Evolutionary conservation across 345 rosid genomes (phyloP).

Genomic region (Combretum micranthum): DNA sequence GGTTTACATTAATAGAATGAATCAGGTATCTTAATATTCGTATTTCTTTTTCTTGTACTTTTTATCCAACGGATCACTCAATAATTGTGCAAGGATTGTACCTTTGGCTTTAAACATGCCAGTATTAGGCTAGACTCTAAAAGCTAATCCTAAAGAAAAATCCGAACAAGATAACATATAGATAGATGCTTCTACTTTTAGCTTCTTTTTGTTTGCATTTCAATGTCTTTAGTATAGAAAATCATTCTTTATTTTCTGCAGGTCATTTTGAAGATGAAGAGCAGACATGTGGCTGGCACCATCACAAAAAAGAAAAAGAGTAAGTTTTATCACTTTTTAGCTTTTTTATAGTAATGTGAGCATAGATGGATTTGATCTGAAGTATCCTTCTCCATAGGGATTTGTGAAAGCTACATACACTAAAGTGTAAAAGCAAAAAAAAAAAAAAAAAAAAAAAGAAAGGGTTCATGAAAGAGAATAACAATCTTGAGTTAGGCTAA

Average conservation of each 20-base stretch:
- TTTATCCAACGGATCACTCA: neutral
- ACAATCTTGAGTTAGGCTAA: too few relatives aligned
- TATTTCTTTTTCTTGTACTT: neutral
- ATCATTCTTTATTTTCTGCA: constrained; percentile 16
- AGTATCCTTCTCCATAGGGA: constrained; percentile 21
- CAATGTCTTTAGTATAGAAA: neutral
- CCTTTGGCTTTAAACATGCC: neutral
- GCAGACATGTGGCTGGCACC: constrained; percentile 43
- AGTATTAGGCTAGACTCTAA: neutral
- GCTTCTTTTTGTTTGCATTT: neutral
- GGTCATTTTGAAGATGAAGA: constrained; percentile 49
- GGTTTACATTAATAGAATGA: constrained; percentile 30
- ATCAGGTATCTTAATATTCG: constrained; percentile 23
- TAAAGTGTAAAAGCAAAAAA: neutral
- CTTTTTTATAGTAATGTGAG: constrained; percentile 10
- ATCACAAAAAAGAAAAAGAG: constrained; percentile 47
- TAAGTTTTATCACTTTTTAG: constrained; percentile 9
- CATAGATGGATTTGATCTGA: constrained; percentile 7
- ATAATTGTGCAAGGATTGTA: constrained; percentile 1
- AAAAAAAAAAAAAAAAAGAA: too few relatives aligned
- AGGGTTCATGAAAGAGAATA: neutral
- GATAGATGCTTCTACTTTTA: neutral
- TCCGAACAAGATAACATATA: neutral
- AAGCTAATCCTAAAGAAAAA: neutral
- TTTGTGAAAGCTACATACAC: constrained; percentile 25